phyloP scores from a whole-genome alignment of 208 protist species.

The Naegleria lovaniensis region DNA sequence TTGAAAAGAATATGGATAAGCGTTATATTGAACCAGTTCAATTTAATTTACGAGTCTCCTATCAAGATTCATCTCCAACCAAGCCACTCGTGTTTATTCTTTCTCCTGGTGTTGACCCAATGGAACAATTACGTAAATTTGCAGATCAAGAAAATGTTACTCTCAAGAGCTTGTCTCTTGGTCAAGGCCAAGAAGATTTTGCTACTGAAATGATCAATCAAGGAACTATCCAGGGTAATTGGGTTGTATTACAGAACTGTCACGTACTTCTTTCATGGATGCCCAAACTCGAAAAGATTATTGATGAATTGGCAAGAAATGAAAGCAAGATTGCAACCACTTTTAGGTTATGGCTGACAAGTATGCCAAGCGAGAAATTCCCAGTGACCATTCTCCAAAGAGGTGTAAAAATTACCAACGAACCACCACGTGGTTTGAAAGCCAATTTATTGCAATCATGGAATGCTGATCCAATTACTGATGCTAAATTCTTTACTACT shows the following conservation, averaged over 20 bases:
- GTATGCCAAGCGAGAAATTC: slow-evolving; percentile 45
- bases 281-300: slow-evolving; percentile 77
- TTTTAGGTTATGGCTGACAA: slow-evolving; percentile 56
- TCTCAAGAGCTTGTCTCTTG: slow-evolving; percentile 51
- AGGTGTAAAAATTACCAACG: slow-evolving; percentile 53
- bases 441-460: slow-evolving; percentile 44
- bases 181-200: slow-evolving; percentile 55
- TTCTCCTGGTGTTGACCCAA: slow-evolving; percentile 58
- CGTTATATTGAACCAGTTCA: slow-evolving; percentile 67
- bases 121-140: slow-evolving; percentile 44
- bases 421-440: slow-evolving; percentile 52
- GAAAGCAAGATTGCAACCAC: slow-evolving; percentile 29
- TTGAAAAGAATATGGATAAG: slow-evolving; percentile 72
- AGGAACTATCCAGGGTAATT: slow-evolving; percentile 60
- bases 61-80: slow-evolving; percentile 40
- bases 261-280: slow-evolving; percentile 88
- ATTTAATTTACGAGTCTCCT: slow-evolving; percentile 69
- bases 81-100: slow-evolving; percentile 63
- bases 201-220: slow-evolving; percentile 50
- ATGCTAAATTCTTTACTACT: slow-evolving; percentile 41
- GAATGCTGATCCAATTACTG: slow-evolving; percentile 29
- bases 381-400: slow-evolving; percentile 49
- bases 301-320: slow-evolving; percentile 71
- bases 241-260: slow-evolving; percentile 92
- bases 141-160: slow-evolving; percentile 44